Conservation (phyloP, 768 basidiomycete species). For the Auricularia sp. region DNA sequence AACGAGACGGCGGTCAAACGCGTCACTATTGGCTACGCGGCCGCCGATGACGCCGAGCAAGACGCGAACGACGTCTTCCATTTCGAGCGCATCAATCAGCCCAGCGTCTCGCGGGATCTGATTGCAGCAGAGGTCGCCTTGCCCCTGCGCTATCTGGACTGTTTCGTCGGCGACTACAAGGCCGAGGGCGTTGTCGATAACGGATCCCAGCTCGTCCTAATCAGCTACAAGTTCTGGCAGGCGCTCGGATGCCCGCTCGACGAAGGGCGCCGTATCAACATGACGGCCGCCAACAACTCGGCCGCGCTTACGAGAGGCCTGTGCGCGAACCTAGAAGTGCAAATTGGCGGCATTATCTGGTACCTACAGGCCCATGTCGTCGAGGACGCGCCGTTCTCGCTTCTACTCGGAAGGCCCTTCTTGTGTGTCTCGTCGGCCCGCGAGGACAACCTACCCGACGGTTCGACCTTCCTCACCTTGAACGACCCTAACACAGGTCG, state of each 20-base stretch:
- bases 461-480: background rate
- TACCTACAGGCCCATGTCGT: slow-evolving; percentile 10
- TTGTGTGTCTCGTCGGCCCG: background rate
- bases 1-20: background rate
- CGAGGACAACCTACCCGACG: background rate
- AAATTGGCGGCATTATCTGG: slow-evolving; percentile 1
- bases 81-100: background rate
- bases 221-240: background rate
- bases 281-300: background rate
- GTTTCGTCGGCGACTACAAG: background rate
- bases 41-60: background rate
- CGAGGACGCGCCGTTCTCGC: slow-evolving; percentile 8
- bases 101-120: background rate
- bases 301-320: background rate
- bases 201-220: background rate
- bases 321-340: background rate
- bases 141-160: background rate
- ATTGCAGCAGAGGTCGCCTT: background rate
- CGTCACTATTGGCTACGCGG: background rate
- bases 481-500: background rate
- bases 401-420: slow-evolving; percentile 11
- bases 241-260: background rate
- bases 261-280: background rate
- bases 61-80: background rate
- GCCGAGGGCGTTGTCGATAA: background rate